Evolutionary conservation across 768 basidiomycete genomes (phyloP).

Genomic region (Boletus fagicola): DNA sequence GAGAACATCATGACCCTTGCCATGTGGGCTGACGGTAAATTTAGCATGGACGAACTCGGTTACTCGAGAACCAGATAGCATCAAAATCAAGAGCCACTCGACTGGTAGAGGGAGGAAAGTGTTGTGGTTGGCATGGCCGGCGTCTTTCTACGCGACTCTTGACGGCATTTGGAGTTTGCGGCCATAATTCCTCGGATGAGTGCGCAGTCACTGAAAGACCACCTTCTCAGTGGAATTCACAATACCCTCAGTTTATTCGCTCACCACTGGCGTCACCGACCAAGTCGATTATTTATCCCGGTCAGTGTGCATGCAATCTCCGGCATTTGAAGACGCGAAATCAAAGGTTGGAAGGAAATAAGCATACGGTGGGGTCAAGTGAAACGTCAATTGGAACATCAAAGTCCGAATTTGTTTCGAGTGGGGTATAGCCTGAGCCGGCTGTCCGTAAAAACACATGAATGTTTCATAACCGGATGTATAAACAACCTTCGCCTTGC

Average conservation of each 20-base stretch:
- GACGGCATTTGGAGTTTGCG: neutral
- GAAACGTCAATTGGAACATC: neutral
- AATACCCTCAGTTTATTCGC: neutral
- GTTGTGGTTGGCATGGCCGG: neutral
- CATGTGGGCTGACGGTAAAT: neutral
- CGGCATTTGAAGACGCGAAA: neutral
- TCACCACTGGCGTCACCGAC: neutral
- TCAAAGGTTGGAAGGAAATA: neutral
- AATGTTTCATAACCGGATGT: constrained; percentile 11
- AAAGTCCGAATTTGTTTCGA: neutral
- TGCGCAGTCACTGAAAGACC: neutral
- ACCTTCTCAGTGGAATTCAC: neutral
- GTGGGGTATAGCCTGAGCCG: constrained; percentile 3
- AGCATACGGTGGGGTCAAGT: neutral
- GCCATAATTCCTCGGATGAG: neutral
- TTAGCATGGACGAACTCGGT: neutral
- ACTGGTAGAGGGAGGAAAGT: neutral
- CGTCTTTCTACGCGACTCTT: neutral
- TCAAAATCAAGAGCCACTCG: neutral
- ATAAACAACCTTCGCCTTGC: constrained; percentile 12
- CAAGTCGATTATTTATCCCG: neutral
- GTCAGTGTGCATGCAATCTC: neutral
- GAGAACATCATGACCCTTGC: neutral
- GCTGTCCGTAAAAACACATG: constrained; percentile 25
- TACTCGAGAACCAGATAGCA: neutral